A percentile compares a stretch with the other conserved stretches of the same genome.
These are phyloP conservation scores for Myxozyma melibiosi DNA, from an alignment of 805 yeast genomes.

Conservation along the genomic window DNA sequence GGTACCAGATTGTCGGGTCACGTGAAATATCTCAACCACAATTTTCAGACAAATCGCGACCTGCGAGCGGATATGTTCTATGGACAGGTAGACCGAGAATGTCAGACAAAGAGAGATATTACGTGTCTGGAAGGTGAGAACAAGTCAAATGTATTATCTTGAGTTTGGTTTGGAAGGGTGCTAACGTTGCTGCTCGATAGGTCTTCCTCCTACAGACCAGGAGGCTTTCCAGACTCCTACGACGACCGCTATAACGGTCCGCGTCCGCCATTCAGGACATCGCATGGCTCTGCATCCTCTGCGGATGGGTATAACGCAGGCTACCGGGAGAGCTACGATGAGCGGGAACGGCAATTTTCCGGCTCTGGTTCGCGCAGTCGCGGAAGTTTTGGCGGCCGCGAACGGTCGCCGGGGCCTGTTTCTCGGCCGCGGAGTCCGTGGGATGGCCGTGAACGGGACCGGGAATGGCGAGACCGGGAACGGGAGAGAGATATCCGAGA, in stretches of 20 bases:
- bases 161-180: not conserved
- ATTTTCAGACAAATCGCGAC: not conserved
- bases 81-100: not conserved
- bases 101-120: constrained; percentile 23
- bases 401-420: constrained; percentile 14
- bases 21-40: not conserved
- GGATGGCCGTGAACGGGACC: constrained; percentile 15
- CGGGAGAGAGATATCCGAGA: not conserved
- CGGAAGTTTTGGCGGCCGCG: constrained; percentile 7
- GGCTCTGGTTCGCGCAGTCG: constrained; percentile 4
- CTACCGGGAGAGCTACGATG: constrained; percentile 2
- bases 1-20: not conserved
- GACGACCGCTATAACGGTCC: constrained; percentile 13
- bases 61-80: no score
- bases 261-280: constrained; percentile 1
- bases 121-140: constrained; percentile 11
- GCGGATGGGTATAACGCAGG: not conserved
- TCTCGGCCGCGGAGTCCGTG: constrained; percentile 19
- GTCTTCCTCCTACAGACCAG: constrained; percentile 20
- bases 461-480: constrained; percentile 7
- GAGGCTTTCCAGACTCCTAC: constrained; percentile 5
- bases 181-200: not conserved
- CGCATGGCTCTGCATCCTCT: not conserved
- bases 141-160: not conserved
- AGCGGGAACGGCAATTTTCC: constrained; percentile 6